A percentile compares a stretch with the other conserved stretches of the same genome.
Evolutionary conservation across 2,329 filamentous ascomycete species (phyloP).

Genomic region (Diaporthe sp.): DNA sequence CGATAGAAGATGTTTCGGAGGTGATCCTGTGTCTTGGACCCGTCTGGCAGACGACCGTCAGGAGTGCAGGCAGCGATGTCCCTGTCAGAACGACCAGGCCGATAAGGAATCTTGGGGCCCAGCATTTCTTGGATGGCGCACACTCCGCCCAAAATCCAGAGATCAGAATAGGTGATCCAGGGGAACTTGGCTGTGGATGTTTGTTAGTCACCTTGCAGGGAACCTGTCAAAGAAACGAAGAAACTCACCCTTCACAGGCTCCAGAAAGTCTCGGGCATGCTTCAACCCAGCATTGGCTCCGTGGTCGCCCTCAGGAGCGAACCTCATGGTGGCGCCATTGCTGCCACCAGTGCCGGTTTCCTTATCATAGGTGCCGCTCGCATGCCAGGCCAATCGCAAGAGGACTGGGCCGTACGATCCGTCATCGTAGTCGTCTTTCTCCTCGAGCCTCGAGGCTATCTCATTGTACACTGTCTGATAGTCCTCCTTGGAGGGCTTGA

Average conservation of each 20-base stretch:
- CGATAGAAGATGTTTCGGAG: conserved; percentile 93
- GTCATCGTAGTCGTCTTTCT: conserved; percentile 96
- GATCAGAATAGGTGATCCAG: conserved; percentile 96
- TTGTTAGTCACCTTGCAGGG: conserved; percentile 39
- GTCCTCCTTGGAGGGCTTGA: conserved; percentile 82
- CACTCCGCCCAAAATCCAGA: conserved; percentile 93
- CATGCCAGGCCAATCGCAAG: conserved; percentile 93
- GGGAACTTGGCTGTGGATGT: conserved; percentile 77
- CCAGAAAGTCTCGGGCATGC: conserved; percentile 90
- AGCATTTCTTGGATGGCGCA: conserved; percentile 95
- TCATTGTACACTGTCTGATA: conserved; percentile 97
- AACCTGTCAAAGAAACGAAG: background rate
- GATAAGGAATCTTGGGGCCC: conserved; percentile 88
- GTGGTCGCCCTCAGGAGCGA: conserved; percentile 88
- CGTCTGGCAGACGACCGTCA: conserved; percentile 85
- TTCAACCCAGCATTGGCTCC: conserved; percentile 94
- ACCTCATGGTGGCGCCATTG: conserved; percentile 98
- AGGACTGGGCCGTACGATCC: conserved; percentile 95
- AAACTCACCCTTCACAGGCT: conserved; percentile 83
- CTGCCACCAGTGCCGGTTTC: conserved; percentile 90
- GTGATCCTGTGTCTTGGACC: conserved; percentile 81
- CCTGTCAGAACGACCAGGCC: conserved; percentile 85
- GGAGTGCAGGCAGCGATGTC: conserved; percentile 90
- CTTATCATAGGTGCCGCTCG: conserved; percentile 91
- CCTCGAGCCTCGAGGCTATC: conserved; percentile 83